Base-by-base conservation (phyloP, 768 basidiomycete species). In the Tylopilus cervinicoccineus region DNA sequence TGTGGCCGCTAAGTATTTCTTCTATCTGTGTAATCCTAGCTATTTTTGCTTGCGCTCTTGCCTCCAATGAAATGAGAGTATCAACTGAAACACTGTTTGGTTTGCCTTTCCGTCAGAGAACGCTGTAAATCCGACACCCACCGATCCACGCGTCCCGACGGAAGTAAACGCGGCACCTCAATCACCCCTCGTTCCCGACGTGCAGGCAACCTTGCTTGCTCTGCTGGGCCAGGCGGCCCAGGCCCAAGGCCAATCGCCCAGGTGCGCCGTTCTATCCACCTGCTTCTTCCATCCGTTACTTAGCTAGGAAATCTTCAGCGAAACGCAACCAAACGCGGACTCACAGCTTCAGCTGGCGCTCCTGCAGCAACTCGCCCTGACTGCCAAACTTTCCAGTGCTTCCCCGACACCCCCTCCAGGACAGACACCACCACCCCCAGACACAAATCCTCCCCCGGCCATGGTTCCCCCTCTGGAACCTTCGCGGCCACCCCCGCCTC, bases 1-100 rank as follows among this genome's bases (percentile, higher is more conserved):
- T 75, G 72, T 81, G 77, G 83, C 83, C 83, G 87, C 84, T 86
- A 85, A 89, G 87, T 89, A 87, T 75, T 70, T 73, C 73, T 73
- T 72, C 70, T 70, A 69, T 68, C 72, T 72, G 73, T 79, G 79
- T 80, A 88, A 86, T 79, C 70, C 72, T 76, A 84, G 71, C 73
- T 76, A 74, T 74, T 71, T 64, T 60, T 68, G 66, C 67, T 66
- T 58, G 67, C 68, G 51, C 63, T 63, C 52, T 58, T 63, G 64
- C 68, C 63, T 67, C 68, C 65, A 72, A 74, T 67, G 66, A 66
- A 68, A 70, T 83, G 77, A 84, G 79, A 75, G 71, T 70, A 67
- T 56, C 65, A 77, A 79, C 85, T 88, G 78, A 88, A 87, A 75
- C 58, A 62, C 50, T 50, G 42, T 73, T 67, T 67, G 58, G 70